A percentile compares a stretch with the other conserved stretches of the same genome.
Evolutionary conservation across 1,139 yeast genomes (phyloP).

Genomic region (Suhomyces taliae): DNA sequence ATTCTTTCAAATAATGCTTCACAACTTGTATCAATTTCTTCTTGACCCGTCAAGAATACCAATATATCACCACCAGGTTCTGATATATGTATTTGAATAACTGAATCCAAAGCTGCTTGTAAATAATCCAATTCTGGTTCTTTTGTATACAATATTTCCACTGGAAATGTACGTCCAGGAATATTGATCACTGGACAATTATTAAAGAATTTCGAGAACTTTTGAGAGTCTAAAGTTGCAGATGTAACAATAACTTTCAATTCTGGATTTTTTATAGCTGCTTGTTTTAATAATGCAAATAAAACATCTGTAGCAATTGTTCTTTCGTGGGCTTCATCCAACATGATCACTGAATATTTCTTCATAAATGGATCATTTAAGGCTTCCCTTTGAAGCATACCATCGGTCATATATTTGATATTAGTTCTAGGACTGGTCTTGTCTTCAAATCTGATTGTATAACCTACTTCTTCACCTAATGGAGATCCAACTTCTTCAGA

Average conservation of each 20-base stretch:
- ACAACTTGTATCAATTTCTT: slow-evolving; percentile 88
- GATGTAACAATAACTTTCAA: slow-evolving; percentile 83
- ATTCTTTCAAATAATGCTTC: slow-evolving; percentile 69
- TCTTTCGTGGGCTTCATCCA: slow-evolving; percentile 96
- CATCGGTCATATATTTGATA: slow-evolving; percentile 85
- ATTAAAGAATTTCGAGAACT: slow-evolving; percentile 76
- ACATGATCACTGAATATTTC: slow-evolving; percentile 78
- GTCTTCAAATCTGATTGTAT: slow-evolving; percentile 66
- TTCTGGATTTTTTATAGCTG: slow-evolving; percentile 68
- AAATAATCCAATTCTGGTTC: slow-evolving; percentile 86
- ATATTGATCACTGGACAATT: slow-evolving; percentile 79
- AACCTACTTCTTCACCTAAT: slow-evolving; percentile 66
- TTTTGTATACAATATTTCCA: slow-evolving; percentile 71
- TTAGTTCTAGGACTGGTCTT: slow-evolving; percentile 53
- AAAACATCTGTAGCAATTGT: slow-evolving; percentile 92
- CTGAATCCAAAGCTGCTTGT: slow-evolving; percentile 77
- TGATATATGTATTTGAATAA: slow-evolving; percentile 76
- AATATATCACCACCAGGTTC: slow-evolving; percentile 81
- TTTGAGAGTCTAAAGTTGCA: slow-evolving; percentile 85
- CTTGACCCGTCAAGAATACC: slow-evolving; percentile 87
- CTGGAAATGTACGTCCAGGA: slow-evolving; percentile 91
- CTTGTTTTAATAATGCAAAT: slow-evolving; percentile 79
- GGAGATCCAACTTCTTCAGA: slow-evolving; percentile 62
- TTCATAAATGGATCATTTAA: slow-evolving; percentile 70
- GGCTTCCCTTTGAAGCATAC: slow-evolving; percentile 87